Base-by-base conservation (phyloP, 148 eudicot species). In the Vaccinium darrowii region DNA sequence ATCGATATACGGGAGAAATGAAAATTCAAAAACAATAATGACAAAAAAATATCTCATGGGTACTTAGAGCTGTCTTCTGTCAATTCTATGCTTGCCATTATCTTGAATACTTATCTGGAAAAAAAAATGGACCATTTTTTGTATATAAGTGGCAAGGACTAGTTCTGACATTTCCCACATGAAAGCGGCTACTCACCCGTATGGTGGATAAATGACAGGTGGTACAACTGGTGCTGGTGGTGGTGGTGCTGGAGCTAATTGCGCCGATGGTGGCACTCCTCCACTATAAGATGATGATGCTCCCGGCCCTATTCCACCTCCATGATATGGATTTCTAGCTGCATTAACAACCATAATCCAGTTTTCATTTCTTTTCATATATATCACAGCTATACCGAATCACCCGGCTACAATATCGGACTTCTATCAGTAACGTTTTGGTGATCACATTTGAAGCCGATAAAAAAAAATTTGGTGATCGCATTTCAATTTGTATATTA, bases 191-290 rank as follows among this genome's bases (percentile, higher is more conserved):
- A 88, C 93, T 87, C 54, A 94, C 98, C 98, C 98, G 86, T 94
- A 94, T 77, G 96, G 95, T 56, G 94, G 91, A 89, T 90, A 94
- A 30, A 88, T 87, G 72, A 88, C 89, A 58, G 93, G 92, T 15
- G 94, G 84, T 52, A 90, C 90, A 53, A 91, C 88, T 49, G 94
- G 92, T 36, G 27, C 27, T 27, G 93, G 93, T 53, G 87, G 92
- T 23, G 91, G 91, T 5, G 92, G 89, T 58, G 89, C 21, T 52
- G 82, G 81, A 57, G 85, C 82, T 11, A 63, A 36, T 54, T 47
- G 67, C 12, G 50, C 49, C 19, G 19, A 18, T 27, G 74, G 12
- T 36, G 85, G 88, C 84, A 79, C 76, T 72, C 84, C 36, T 3
- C 89, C 71, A 83, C 84, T 12, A 30, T 69, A 69, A 69, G 27